Evolutionary conservation across 1,284 basidiomycete genomes (phyloP).

Genomic region (Inonotus hispidus): DNA sequence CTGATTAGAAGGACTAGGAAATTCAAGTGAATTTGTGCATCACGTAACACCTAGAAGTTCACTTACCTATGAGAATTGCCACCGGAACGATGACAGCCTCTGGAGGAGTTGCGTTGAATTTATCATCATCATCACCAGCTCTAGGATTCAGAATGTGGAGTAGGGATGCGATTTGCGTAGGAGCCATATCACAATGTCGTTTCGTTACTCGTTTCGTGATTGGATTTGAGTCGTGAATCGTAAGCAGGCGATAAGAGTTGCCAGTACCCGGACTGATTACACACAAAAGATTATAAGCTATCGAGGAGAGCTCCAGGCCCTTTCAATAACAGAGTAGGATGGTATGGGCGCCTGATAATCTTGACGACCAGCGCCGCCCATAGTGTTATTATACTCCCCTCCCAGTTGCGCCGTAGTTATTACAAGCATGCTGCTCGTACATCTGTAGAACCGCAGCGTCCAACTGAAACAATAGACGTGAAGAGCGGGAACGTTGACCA

Average conservation of each 20-base stretch:
- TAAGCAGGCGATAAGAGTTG: not conserved
- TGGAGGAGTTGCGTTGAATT: not conserved
- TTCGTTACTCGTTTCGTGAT: not conserved
- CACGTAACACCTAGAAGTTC: not conserved
- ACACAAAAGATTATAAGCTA: not conserved
- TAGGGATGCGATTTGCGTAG: not conserved
- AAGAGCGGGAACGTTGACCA: not conserved
- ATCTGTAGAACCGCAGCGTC: not conserved
- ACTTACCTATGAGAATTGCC: constrained; percentile 8
- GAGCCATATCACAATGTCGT: not conserved
- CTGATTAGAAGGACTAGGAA: constrained; percentile 2
- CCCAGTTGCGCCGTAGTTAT: not conserved
- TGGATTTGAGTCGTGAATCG: not conserved
- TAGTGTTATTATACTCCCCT: constrained; percentile 2
- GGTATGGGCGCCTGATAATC: not conserved
- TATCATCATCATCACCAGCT: not conserved
- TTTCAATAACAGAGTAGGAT: not conserved
- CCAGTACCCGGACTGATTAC: not conserved
- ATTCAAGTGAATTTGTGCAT: not conserved
- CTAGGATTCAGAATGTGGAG: not conserved
- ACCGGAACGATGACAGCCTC: constrained; percentile 10
- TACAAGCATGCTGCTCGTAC: not conserved
- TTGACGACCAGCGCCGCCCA: not conserved
- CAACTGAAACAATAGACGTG: constrained; percentile 1
- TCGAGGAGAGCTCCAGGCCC: not conserved